phyloP scores from a whole-genome alignment of 148 eudicot species.

The Rhododendron vialii region DNA sequence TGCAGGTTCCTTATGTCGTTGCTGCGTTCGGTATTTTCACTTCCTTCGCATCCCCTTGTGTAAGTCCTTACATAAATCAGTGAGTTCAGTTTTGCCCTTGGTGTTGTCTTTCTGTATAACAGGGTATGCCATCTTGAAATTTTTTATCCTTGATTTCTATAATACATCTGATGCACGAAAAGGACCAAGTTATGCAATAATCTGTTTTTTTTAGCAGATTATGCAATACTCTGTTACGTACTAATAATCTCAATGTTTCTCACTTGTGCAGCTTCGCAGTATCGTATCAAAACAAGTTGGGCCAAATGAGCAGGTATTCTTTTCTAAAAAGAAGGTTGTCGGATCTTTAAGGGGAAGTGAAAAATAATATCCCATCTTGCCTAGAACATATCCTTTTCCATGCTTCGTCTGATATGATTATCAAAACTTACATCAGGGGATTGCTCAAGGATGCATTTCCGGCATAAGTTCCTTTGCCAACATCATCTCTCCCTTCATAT shows the following conservation, averaged over 20 bases:
- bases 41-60: constrained; percentile 55
- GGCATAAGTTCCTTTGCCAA: constrained; percentile 59
- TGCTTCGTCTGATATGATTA: background rate
- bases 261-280: constrained; percentile 50
- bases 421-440: constrained; percentile 38
- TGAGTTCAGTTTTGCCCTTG: background rate
- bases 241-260: background rate
- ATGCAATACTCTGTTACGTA: background rate
- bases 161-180: background rate
- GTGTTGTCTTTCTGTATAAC: background rate
- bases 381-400: background rate
- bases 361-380: background rate
- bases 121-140: background rate
- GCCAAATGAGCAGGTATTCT: constrained; percentile 50
- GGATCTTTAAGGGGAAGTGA: background rate
- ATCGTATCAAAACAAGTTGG: constrained; percentile 78
- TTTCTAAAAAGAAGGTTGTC: background rate
- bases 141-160: background rate
- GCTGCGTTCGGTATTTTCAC: constrained; percentile 34
- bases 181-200: background rate
- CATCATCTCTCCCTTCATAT: constrained; percentile 63
- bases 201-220: background rate
- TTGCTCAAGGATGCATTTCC: constrained; percentile 74
- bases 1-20: constrained; percentile 61
- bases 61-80: constrained; percentile 29